Percentiles rank a stretch among this genome's conserved stretches.
phyloP scores from a whole-genome alignment of 345 rosid genomes.

The Hibiscus tridactylites region DNA sequence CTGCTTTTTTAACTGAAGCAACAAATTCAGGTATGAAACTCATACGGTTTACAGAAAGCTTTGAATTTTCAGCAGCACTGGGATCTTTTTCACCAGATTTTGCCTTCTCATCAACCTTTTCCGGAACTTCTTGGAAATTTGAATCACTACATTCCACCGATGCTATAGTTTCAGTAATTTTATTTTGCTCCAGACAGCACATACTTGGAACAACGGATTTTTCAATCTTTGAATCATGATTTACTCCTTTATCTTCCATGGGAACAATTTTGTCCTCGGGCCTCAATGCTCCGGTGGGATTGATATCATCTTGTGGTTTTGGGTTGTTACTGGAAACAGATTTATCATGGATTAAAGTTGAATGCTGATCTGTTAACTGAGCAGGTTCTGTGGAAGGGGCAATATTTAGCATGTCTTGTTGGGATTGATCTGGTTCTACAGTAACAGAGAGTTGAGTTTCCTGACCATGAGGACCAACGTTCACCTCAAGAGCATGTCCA shows the following conservation, averaged over 20 bases:
- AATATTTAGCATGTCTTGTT: constrained; percentile 22
- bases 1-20: constrained; percentile 64
- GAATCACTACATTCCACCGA: constrained; percentile 18
- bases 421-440: constrained; percentile 26
- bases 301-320: constrained; percentile 13
- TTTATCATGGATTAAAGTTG: constrained; percentile 22
- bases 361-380: constrained; percentile 22
- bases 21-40: constrained; percentile 60
- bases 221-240: constrained; percentile 20
- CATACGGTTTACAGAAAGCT: constrained; percentile 35
- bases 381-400: constrained; percentile 23
- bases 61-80: constrained; percentile 32
- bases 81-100: constrained; percentile 30
- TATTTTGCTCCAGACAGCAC: constrained; percentile 17
- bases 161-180: constrained; percentile 9
- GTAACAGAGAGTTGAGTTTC: constrained; percentile 27
- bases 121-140: constrained; percentile 15
- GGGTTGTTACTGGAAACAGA: constrained; percentile 9
- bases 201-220: constrained; percentile 14
- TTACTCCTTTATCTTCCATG: constrained; percentile 32
- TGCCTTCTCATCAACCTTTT: constrained; percentile 15
- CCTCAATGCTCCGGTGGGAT: constrained; percentile 25
- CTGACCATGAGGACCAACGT: constrained; percentile 23
- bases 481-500: constrained; percentile 26
- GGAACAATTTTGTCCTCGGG: constrained; percentile 21